These are phyloP conservation scores for Globisporangium emineosum DNA, from an alignment of 352 stramenopile species.

Conservation along the genomic window DNA sequence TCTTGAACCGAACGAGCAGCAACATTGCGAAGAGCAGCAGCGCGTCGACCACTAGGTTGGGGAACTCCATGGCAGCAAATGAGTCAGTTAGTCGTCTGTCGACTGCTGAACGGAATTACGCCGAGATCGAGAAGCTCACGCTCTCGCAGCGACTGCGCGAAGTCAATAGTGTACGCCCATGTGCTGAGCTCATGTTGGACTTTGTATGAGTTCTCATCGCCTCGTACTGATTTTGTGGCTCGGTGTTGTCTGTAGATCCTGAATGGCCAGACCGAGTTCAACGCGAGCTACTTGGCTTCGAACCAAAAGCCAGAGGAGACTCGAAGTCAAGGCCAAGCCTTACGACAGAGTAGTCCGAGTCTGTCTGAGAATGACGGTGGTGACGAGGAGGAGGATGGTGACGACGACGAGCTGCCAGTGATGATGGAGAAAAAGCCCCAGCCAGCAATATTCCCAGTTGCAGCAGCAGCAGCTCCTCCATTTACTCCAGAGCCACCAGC, in stretches of 20 bases:
- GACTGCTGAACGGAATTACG: constrained; percentile 45
- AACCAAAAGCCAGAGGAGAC: neutral
- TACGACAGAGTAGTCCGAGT: neutral
- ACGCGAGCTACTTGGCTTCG: constrained; percentile 46
- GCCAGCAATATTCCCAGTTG: neutral
- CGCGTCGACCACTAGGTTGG: neutral
- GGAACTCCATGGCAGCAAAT: neutral
- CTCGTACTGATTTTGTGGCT: too few species aligned
- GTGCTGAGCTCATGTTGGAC: neutral
- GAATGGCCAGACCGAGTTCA: constrained; percentile 50
- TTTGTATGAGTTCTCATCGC: neutral
- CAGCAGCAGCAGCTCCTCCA: neutral
- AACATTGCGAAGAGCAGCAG: constrained; percentile 10
- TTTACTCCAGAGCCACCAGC: neutral
- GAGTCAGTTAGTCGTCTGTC: constrained; percentile 15
- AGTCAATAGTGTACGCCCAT: constrained; percentile 54
- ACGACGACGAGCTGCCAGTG: constrained; percentile 37
- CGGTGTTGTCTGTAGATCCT: constrained; percentile 62
- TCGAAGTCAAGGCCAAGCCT: neutral
- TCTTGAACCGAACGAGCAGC: constrained; percentile 20
- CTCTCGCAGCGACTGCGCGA: constrained; percentile 65
- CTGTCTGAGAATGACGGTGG: constrained; percentile 15
- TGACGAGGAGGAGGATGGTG: constrained; percentile 29
- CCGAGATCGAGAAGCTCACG: constrained; percentile 58
- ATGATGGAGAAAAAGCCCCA: constrained; percentile 49